Evolutionary conservation across 306 rosid genomes (phyloP).

Genomic region (Trichosanthes truncata): DNA sequence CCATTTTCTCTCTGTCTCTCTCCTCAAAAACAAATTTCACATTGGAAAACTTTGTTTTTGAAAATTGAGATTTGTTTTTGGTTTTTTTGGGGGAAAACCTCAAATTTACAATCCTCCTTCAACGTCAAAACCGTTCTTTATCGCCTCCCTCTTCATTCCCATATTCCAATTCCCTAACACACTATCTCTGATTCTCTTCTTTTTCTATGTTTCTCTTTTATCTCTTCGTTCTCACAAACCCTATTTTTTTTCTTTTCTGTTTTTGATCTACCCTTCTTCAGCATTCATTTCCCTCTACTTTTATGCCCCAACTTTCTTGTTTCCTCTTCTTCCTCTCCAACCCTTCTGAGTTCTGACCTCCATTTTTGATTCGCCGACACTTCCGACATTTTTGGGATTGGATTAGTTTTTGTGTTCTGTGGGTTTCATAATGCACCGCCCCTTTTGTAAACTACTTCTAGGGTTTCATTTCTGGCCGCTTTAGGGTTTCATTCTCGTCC

Average conservation of each 20-base stretch:
- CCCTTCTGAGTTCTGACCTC: constrained; percentile 6
- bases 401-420: constrained; percentile 22
- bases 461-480: background rate
- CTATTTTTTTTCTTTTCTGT: constrained; percentile 12
- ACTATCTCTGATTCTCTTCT: constrained; percentile 16
- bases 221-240: constrained; percentile 14
- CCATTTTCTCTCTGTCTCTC: background rate
- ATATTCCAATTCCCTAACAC: constrained; percentile 20
- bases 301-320: constrained; percentile 18
- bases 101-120: constrained; percentile 26
- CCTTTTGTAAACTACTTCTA: constrained; percentile 10
- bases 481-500: background rate
- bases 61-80: background rate
- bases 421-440: constrained; percentile 38
- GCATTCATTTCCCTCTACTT: constrained; percentile 13
- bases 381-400: constrained; percentile 37
- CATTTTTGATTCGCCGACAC: constrained; percentile 39
- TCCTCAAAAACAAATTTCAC: background rate
- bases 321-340: constrained; percentile 14
- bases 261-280: constrained; percentile 38
- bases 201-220: constrained; percentile 1
- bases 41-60: background rate
- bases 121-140: constrained; percentile 31
- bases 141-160: constrained; percentile 32
- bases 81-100: constrained; percentile 10